A percentile compares a stretch with the other conserved stretches of the same genome.
Conservation (phyloP, 768 basidiomycete genomes). For the Amanita brunnescens region DNA sequence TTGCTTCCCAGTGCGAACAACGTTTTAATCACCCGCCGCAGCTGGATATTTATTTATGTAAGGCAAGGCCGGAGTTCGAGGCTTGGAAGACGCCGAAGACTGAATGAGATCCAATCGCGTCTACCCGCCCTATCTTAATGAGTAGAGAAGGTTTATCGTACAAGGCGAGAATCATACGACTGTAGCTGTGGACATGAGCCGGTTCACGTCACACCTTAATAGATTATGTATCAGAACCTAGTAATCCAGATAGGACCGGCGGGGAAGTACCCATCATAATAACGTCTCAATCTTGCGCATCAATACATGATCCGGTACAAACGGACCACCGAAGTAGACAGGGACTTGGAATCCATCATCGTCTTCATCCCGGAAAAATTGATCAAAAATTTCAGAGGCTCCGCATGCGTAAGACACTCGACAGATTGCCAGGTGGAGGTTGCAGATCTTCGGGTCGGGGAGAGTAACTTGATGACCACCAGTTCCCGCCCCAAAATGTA, state of each 20-base stretch:
- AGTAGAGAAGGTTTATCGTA: neutral
- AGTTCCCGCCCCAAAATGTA: slow-evolving; percentile 7
- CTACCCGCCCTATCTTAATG: neutral
- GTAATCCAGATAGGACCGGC: neutral
- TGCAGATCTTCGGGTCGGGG: slow-evolving; percentile 7
- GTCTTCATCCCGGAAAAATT: slow-evolving; percentile 8
- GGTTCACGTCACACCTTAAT: neutral
- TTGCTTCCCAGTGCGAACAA: no score
- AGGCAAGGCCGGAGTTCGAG: no score
- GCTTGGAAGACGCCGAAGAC: no score
- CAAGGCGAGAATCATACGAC: neutral
- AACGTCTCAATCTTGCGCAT: slow-evolving; percentile 6
- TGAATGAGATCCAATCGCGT: neutral
- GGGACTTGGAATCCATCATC: slow-evolving; percentile 5
- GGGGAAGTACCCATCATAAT: neutral
- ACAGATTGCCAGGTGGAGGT: slow-evolving; percentile 8
- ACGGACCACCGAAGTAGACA: slow-evolving; percentile 5
- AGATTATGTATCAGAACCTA: neutral
- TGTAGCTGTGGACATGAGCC: no score
- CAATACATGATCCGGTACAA: slow-evolving; percentile 7
- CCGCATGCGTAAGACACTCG: slow-evolving; percentile 5
- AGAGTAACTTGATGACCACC: neutral
- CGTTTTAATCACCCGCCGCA: no score
- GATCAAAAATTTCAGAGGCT: slow-evolving; percentile 7
- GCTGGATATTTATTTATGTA: no score